phyloP scores from a whole-genome alignment of 148 eudicot species.

The Rhododendron ferrugineum region DNA sequence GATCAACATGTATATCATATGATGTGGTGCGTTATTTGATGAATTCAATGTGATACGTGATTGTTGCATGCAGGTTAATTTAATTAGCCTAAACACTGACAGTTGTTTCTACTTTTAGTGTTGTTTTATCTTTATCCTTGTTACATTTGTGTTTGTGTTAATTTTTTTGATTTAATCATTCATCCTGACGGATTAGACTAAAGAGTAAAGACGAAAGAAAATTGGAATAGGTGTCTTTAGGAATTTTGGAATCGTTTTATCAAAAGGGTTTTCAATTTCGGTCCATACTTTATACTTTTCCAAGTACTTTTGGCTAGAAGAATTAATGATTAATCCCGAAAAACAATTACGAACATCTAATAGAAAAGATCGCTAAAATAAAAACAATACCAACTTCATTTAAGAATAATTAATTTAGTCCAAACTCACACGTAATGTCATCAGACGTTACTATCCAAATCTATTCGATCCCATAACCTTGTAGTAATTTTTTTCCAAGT shows the following conservation, averaged over 20 bases:
- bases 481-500: too few relatives aligned
- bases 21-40: not conserved
- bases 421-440: not conserved
- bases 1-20: too few relatives aligned
- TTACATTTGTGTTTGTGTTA: too few relatives aligned
- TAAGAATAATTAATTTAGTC: too few relatives aligned
- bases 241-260: not conserved
- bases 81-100: not conserved
- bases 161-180: not conserved
- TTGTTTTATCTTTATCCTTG: not conserved
- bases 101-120: not conserved
- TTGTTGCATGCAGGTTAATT: not conserved
- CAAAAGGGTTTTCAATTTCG: not conserved
- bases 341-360: too few relatives aligned
- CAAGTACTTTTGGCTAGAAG: not conserved
- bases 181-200: too few relatives aligned
- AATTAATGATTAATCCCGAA: too few relatives aligned
- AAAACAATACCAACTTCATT: not conserved
- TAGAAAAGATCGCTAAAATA: too few relatives aligned
- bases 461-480: not conserved
- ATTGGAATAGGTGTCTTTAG: not conserved
- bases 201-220: too few relatives aligned
- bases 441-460: not conserved
- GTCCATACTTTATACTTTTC: not conserved
- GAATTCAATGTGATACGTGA: not conserved